phyloP scores from a whole-genome alignment of 352 stramenopile genomes.

The Hyaloperonospora brassicae region DNA sequence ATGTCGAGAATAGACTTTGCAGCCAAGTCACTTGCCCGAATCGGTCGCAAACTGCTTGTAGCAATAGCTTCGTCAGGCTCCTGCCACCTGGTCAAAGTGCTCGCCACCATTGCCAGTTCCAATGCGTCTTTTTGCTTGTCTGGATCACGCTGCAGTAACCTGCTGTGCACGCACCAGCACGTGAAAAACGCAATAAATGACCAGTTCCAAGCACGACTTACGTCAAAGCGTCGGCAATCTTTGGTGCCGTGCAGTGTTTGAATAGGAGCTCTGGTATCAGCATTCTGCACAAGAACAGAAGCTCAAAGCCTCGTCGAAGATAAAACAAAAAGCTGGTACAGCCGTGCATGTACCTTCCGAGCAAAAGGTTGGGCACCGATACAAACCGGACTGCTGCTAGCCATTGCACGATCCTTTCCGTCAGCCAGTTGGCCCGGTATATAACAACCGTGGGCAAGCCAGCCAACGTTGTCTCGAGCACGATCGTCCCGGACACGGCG shows the following conservation, averaged over 20 bases:
- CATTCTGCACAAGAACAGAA: constrained; percentile 14
- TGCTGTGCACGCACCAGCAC: constrained; percentile 3
- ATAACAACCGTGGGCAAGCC: constrained; percentile 56
- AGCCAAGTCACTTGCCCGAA: constrained; percentile 41
- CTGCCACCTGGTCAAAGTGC: constrained; percentile 28
- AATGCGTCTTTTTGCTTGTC: constrained; percentile 4
- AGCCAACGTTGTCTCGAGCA: constrained; percentile 52
- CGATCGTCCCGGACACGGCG: constrained; percentile 63
- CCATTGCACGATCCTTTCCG: constrained; percentile 40
- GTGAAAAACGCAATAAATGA: too few species aligned
- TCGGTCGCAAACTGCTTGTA: constrained; percentile 6
- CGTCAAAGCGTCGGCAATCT: constrained; percentile 29
- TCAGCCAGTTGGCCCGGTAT: constrained; percentile 60
- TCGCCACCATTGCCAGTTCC: constrained; percentile 25
- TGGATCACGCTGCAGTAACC: constrained; percentile 8
- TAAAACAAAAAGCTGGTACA: background rate
- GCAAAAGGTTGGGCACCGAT: constrained; percentile 66
- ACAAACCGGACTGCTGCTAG: constrained; percentile 61
- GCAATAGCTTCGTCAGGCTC: background rate
- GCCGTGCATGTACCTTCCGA: constrained; percentile 30
- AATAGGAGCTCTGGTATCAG: constrained; percentile 69
- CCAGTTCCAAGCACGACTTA: constrained; percentile 4
- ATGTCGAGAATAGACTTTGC: constrained; percentile 28
- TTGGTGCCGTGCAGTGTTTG: constrained; percentile 35
- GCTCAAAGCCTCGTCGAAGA: background rate